Percentiles rank a stretch among this genome's conserved stretches.
phyloP scores from a whole-genome alignment of 495 filamentous ascomycete genomes.

The Lasiosphaeris hirsuta region DNA sequence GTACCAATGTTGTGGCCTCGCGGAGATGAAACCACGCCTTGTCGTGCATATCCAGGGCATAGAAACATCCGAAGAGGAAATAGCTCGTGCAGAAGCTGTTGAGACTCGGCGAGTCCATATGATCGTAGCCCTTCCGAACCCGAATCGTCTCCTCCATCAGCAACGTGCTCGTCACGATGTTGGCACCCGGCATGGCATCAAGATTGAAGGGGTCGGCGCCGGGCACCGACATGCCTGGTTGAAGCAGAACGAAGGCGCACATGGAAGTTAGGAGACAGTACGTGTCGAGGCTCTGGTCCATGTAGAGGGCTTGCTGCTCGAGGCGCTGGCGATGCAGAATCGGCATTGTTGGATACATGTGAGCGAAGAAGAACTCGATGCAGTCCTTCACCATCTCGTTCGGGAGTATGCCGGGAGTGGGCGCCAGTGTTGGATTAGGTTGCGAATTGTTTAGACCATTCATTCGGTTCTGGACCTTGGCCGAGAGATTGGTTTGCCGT shows the following conservation, averaged over 20 bases:
- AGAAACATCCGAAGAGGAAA: constrained; percentile 74
- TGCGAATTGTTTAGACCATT: constrained; percentile 43
- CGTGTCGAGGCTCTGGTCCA: constrained; percentile 63
- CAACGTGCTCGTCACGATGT: constrained; percentile 55
- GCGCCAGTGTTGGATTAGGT: constrained; percentile 42
- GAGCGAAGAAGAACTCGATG: constrained; percentile 78
- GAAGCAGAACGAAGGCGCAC: constrained; percentile 82
- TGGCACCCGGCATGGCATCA: constrained; percentile 51
- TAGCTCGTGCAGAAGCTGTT: constrained; percentile 73
- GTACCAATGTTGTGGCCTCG: constrained; percentile 63
- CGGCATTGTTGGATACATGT: constrained; percentile 81
- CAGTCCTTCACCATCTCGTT: constrained; percentile 62
- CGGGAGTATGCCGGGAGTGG: constrained; percentile 56
- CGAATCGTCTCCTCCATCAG: constrained; percentile 73
- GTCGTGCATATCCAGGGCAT: constrained; percentile 67
- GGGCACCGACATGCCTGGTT: constrained; percentile 67
- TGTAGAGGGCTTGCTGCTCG: constrained; percentile 59
- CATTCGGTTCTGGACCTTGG: constrained; percentile 45
- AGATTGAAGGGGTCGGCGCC: constrained; percentile 49
- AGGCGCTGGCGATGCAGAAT: constrained; percentile 68
- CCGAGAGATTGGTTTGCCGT: constrained; percentile 55
- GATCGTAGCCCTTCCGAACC: constrained; percentile 71
- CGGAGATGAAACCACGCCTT: constrained; percentile 72
- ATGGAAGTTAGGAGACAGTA: constrained; percentile 78
- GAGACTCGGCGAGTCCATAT: constrained; percentile 65